Evolutionary conservation across 2,329 filamentous ascomycete genomes (phyloP).

Genomic region (Stemphylium vesicarium): DNA sequence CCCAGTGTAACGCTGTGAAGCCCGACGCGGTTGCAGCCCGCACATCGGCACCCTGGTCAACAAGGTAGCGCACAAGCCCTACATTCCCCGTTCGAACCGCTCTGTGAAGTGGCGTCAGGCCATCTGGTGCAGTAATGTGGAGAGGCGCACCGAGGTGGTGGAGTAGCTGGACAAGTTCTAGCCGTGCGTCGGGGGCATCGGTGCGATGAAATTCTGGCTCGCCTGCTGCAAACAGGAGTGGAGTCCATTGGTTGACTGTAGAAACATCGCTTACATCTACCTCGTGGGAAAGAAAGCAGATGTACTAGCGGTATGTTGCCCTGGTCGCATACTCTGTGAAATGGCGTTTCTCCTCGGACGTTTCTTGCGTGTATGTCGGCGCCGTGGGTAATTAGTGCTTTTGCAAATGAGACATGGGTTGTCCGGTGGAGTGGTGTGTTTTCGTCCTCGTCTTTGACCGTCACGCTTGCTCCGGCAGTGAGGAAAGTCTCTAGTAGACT

Average conservation of each 20-base stretch:
- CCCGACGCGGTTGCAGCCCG: neutral
- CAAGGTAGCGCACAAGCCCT: neutral
- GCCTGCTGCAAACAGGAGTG: neutral
- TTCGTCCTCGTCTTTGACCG: neutral
- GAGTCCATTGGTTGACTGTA: neutral
- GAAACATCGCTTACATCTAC: neutral
- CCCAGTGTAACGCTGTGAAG: neutral
- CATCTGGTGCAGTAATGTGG: neutral
- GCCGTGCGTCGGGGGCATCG: neutral
- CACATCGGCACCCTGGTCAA: neutral
- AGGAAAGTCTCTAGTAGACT: constrained; percentile 1
- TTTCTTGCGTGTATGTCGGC: neutral
- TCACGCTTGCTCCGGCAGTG: constrained; percentile 1
- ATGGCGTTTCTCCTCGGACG: neutral
- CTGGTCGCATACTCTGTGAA: neutral
- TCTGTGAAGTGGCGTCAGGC: neutral
- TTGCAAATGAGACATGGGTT: neutral
- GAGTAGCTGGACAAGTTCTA: neutral
- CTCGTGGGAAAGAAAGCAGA: neutral
- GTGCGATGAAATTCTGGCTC: neutral
- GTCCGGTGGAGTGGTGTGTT: constrained; percentile 1
- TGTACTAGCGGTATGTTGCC: neutral
- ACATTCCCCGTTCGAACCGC: neutral
- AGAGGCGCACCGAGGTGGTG: neutral
- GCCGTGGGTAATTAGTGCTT: constrained; percentile 1